These are phyloP conservation scores for Cytospora schulzeri DNA, from an alignment of 2,329 filamentous ascomycete genomes.

Conservation along the genomic window DNA sequence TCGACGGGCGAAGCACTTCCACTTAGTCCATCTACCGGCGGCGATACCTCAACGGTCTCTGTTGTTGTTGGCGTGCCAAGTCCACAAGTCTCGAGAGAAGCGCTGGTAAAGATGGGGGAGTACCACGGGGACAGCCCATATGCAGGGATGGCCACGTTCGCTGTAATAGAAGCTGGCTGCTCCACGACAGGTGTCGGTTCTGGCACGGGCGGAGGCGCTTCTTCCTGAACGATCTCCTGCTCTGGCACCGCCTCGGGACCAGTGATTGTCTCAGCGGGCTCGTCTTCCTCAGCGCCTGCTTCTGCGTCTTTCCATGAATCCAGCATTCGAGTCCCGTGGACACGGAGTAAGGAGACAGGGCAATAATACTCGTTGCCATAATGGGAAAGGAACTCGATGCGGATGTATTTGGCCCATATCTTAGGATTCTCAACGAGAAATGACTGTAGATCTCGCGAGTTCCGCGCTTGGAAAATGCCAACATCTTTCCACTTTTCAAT, in stretches of 20 bases:
- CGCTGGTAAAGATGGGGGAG: constrained; percentile 29
- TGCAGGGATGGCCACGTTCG: constrained; percentile 23
- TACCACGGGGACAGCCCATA: constrained; percentile 34
- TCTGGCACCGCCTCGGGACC: constrained; percentile 39
- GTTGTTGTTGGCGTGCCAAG: constrained; percentile 33
- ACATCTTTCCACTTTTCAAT: constrained; percentile 87
- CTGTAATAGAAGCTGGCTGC: background rate
- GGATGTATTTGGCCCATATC: constrained; percentile 92
- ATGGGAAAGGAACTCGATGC: constrained; percentile 88
- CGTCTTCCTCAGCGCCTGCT: constrained; percentile 63
- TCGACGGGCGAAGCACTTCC: constrained; percentile 2
- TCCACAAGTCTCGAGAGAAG: constrained; percentile 31
- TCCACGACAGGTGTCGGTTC: constrained; percentile 4
- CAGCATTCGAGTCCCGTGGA: constrained; percentile 95
- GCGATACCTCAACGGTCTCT: constrained; percentile 30
- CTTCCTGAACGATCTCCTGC: constrained; percentile 27
- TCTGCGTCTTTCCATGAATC: constrained; percentile 90
- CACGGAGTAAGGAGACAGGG: constrained; percentile 83
- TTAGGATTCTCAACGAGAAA: constrained; percentile 93
- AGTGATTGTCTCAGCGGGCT: constrained; percentile 44
- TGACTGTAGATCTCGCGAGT: constrained; percentile 90
- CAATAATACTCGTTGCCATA: constrained; percentile 98
- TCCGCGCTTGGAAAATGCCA: constrained; percentile 86
- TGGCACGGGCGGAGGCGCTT: constrained; percentile 17
- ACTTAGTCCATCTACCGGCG: constrained; percentile 14